Base-by-base conservation (phyloP, 345 rosid species). In the Rhodamnia argentea region DNA sequence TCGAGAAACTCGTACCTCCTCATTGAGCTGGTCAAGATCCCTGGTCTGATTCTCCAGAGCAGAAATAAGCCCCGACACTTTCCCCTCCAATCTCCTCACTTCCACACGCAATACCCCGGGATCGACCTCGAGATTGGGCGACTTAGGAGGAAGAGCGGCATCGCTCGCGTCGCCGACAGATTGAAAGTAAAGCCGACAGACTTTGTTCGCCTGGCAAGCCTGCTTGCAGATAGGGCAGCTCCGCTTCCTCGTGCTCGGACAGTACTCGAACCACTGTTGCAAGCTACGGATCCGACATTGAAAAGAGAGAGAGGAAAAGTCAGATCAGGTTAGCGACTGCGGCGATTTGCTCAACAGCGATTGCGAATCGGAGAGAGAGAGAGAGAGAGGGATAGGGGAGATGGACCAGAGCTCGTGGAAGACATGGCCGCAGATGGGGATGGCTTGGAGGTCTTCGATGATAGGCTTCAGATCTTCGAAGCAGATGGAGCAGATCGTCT, bases 241-340 rank as follows among this genome's bases (percentile, higher is more conserved):
- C 81, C 92, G 90, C 89, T 96, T 97, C 87, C 94, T 94, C 84
- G 91, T 86, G 58, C 64, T 84, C 23, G 92, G 88, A 42, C 95
- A 96, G 86, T 96, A 96, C 91, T 98, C 99, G 88, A 98, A 98
- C 99, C 99, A 96, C 87, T 96, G 98, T 90, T 96, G 99, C 90
- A 96, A 89, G 89, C 98, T 98, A 88, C n/a, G 37, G 89, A 86
- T 91, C 89, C 84, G 84, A 62, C 88, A 50, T 57, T 50, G 64
- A 16, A 76, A 84, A 51, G 54, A 83, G 23, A 83, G 23, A 47
- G 50, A 64, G 3, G 22, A 37, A 11, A 15, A 83, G 4, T 22
- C 37, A 22, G 47, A 37, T 18, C 78, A 37, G 1, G 0, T 18
- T 22, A 70, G n/a, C 82, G 51, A 47, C 50, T 40, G 44, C 7